phyloP scores from a whole-genome alignment of 139 green algal genomes.

The Chlamydomonas sphaeroides region DNA sequence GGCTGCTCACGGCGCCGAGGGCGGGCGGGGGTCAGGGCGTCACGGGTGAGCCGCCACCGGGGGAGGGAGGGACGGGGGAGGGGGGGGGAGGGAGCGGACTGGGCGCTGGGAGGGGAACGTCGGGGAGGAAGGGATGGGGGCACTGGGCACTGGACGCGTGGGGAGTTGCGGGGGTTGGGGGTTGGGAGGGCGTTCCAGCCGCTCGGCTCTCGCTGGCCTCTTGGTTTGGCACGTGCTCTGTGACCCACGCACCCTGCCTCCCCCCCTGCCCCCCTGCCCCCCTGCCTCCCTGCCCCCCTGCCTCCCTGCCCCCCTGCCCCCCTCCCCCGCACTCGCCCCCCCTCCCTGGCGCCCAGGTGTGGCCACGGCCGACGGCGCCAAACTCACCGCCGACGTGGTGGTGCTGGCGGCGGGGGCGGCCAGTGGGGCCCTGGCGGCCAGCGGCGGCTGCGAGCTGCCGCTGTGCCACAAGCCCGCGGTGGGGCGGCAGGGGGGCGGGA shows the following conservation, averaged over 20 bases:
- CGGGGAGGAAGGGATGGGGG: too few species aligned
- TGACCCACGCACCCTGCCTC: neutral
- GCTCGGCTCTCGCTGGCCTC: too few species aligned
- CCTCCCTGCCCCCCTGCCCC: neutral
- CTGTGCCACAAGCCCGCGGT: constrained; percentile 31
- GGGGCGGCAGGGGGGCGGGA: too few species aligned
- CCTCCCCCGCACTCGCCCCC: neutral
- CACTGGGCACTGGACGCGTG: too few species aligned
- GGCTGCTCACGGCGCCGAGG: neutral
- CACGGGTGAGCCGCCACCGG: neutral
- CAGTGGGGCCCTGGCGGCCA: neutral
- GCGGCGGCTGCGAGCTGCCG: neutral
- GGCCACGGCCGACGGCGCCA: neutral
- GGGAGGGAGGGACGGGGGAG: neutral
- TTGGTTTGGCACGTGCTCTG: neutral
- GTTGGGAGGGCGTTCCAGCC: too few species aligned
- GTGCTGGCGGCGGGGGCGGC: constrained; percentile 18
- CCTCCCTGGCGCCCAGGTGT: neutral
- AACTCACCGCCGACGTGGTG: constrained; percentile 17
- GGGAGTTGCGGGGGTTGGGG: too few species aligned
- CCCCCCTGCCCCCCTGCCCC: neutral
- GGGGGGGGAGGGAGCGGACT: neutral
- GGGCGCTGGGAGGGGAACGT: too few species aligned
- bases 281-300: neutral
- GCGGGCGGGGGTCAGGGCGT: neutral